phyloP scores from a whole-genome alignment of 2,329 filamentous ascomycete genomes.

The Talaromyces sp. region DNA sequence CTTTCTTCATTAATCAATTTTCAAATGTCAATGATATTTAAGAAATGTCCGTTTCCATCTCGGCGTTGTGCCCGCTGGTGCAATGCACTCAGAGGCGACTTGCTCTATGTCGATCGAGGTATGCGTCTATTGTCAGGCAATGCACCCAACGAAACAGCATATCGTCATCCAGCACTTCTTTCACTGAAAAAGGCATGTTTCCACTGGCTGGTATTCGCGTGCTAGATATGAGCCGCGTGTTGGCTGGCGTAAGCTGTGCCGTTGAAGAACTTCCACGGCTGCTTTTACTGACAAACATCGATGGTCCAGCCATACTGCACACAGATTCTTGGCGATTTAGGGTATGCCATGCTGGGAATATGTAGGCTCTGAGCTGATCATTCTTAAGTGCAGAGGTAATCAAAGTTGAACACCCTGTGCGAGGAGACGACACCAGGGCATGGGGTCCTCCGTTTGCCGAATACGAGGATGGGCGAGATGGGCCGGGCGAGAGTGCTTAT shows the following conservation, averaged over 20 bases:
- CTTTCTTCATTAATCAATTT: too few species aligned
- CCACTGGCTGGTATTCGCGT: conserved; percentile 84
- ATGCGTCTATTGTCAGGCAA: background rate
- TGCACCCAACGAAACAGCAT: background rate
- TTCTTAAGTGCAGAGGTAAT: conserved; percentile 78
- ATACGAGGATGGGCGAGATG: conserved; percentile 56
- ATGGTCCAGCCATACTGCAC: conserved; percentile 79
- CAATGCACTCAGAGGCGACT: background rate
- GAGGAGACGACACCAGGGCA: conserved; percentile 88
- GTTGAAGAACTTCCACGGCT: conserved; percentile 27
- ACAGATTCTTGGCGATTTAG: conserved; percentile 91
- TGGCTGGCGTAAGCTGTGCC: conserved; percentile 66
- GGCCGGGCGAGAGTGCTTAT: conserved; percentile 89
- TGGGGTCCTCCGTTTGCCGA: conserved; percentile 94
- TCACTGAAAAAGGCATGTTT: conserved; percentile 37
- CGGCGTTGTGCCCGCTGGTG: background rate
- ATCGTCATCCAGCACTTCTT: background rate
- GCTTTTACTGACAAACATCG: background rate
- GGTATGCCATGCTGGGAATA: conserved; percentile 54
- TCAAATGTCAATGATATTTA: background rate
- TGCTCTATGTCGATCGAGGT: background rate
- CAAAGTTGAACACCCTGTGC: conserved; percentile 88
- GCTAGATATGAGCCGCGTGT: conserved; percentile 91
- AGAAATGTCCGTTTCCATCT: background rate
- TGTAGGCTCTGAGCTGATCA: conserved; percentile 1